A percentile compares a stretch with the other conserved stretches of the same genome.
These are phyloP conservation scores for Chenopodium quinoa DNA, from an alignment of 148 eudicot genomes.

Conservation along the genomic window DNA sequence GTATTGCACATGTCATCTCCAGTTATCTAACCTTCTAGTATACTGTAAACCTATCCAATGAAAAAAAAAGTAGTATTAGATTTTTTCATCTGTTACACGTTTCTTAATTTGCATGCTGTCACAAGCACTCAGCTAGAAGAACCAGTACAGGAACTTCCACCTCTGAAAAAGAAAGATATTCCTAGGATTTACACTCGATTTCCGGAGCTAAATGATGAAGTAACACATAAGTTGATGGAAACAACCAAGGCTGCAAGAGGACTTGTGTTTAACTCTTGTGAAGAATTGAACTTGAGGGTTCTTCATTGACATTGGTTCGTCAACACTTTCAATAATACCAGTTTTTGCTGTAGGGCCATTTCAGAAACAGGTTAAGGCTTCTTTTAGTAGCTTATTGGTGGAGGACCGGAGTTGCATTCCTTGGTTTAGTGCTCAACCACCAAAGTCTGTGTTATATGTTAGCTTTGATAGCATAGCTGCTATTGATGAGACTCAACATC, in stretches of 20 bases:
- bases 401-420: slow-evolving; percentile 29
- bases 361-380: slow-evolving; percentile 33
- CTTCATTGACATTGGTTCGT: slow-evolving; percentile 20
- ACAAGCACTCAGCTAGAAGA: slow-evolving; percentile 23
- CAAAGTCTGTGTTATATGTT: slow-evolving; percentile 39
- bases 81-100: not conserved
- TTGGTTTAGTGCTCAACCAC: slow-evolving; percentile 36
- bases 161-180: slow-evolving; percentile 31
- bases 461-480: slow-evolving; percentile 49
- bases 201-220: not conserved
- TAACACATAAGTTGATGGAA: slow-evolving; percentile 26
- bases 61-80: not conserved
- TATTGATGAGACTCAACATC: slow-evolving; percentile 19
- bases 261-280: slow-evolving; percentile 37
- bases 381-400: slow-evolving; percentile 26
- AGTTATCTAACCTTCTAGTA: too few relatives aligned
- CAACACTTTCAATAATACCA: slow-evolving; percentile 21
- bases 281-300: slow-evolving; percentile 34
- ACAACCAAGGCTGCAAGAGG: slow-evolving; percentile 28
- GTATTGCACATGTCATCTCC: not conserved
- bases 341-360: slow-evolving; percentile 38
- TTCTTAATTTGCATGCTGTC: not conserved
- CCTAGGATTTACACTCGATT: slow-evolving; percentile 3
- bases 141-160: slow-evolving; percentile 25
- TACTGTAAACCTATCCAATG: too few relatives aligned